A percentile compares a stretch with the other conserved stretches of the same genome.
These are phyloP conservation scores for Clausena lansium DNA, from an alignment of 345 rosid genomes.

Conservation along the genomic window DNA sequence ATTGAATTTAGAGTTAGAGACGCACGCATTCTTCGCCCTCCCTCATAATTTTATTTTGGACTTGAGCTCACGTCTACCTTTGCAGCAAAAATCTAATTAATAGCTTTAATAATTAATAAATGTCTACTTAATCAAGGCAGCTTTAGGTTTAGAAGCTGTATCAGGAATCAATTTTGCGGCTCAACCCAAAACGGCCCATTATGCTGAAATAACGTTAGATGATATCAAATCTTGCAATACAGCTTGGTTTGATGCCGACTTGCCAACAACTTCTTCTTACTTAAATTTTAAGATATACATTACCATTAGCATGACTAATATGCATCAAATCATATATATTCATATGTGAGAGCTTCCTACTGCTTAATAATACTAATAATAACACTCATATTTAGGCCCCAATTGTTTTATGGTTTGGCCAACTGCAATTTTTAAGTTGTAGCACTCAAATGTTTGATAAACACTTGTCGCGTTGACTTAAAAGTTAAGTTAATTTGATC, in stretches of 20 bases:
- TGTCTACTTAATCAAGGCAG: background rate
- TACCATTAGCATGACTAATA: background rate
- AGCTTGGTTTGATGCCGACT: background rate
- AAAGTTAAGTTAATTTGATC: too few species aligned
- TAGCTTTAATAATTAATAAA: too few species aligned
- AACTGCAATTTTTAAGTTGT: too few species aligned
- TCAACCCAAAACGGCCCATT: background rate
- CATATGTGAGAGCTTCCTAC: background rate
- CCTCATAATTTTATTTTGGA: too few species aligned
- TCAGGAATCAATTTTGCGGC: background rate
- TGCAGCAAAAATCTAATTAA: too few species aligned
- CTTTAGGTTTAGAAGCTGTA: background rate
- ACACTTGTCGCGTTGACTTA: fast-evolving
- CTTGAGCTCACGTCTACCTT: too few species aligned
- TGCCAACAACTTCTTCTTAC: background rate
- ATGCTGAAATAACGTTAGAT: background rate
- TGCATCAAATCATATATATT: background rate
- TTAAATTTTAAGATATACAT: background rate
- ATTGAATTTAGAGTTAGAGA: too few species aligned
- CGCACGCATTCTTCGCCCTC: too few species aligned
- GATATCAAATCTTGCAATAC: background rate
- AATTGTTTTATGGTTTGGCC: too few species aligned
- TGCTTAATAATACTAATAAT: too few species aligned
- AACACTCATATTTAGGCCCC: too few species aligned
- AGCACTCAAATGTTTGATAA: too few species aligned